Evolutionary conservation across 257 asterid species (phyloP).

Genomic region (Handroanthus guayacan): DNA sequence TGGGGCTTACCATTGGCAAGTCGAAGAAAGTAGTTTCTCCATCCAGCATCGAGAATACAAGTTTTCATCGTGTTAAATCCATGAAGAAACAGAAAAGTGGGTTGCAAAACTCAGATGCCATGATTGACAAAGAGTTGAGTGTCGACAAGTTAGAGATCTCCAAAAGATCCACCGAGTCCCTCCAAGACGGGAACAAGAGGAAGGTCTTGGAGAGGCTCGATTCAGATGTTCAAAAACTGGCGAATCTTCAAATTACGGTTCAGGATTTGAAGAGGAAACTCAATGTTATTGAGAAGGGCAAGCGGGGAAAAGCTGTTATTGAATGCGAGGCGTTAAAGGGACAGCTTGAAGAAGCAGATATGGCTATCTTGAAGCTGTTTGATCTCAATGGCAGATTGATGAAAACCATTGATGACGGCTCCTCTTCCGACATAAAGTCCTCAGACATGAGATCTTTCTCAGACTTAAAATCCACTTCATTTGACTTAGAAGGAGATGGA

Average conservation of each 20-base stretch:
- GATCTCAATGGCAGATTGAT: slow-evolving; percentile 71
- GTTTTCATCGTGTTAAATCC: slow-evolving; percentile 54
- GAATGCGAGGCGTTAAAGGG: slow-evolving; percentile 78
- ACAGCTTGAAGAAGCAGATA: slow-evolving; percentile 88
- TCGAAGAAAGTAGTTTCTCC: slow-evolving; percentile 44
- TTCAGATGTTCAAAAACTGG: slow-evolving; percentile 85
- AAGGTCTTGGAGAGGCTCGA: slow-evolving; percentile 83
- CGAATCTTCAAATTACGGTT: slow-evolving; percentile 85
- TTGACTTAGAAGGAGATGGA: slow-evolving; percentile 72
- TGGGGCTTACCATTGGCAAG: slow-evolving; percentile 50
- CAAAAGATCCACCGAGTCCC: slow-evolving; percentile 55
- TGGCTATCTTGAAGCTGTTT: slow-evolving; percentile 66
- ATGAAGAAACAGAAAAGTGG: slow-evolving; percentile 55
- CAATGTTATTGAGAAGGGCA: slow-evolving; percentile 72
- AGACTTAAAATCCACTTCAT: slow-evolving; percentile 53
- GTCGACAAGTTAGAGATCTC: slow-evolving; percentile 70
- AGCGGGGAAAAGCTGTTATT: slow-evolving; percentile 75
- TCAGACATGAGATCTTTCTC: slow-evolving; percentile 38
- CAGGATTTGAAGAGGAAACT: slow-evolving; percentile 83
- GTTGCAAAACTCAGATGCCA: slow-evolving; percentile 44
- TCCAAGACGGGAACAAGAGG: slow-evolving; percentile 74
- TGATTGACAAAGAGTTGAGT: slow-evolving; percentile 53
- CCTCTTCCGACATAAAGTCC: slow-evolving; percentile 55
- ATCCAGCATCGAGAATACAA: slow-evolving; percentile 35
- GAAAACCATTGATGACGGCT: slow-evolving; percentile 62